Evolutionary conservation across 495 filamentous ascomycete genomes (phyloP), one percentile per base, ranked within the genome.

Genomic region (Extremus antarcticus): DNA sequence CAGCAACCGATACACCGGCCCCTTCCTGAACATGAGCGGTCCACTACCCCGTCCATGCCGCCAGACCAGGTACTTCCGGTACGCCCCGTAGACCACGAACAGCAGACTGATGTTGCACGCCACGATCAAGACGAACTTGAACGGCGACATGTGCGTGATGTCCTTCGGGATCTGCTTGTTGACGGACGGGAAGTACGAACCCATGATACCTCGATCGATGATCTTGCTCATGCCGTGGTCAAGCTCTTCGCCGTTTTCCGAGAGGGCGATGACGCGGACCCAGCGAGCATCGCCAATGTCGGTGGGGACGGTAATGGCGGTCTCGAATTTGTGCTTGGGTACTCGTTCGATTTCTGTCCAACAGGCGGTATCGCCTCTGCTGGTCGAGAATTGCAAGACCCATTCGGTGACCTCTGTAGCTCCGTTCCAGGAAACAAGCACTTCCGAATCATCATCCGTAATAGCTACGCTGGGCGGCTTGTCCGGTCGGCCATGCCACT

Each of bases 341-440:
- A 63, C 47, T 15, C 47, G 22, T 8, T 52, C 40, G 15, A 62
- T 35, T 15, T 62, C 55, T 4, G 10, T 43, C 59, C 59, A 62
- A 1, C 32, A 46, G 46, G 54, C 59, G 45, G 48, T 29, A 4
- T 54, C 55, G 45, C 40, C 50, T 0, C 45, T 48, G 3, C 19
- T 32, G 10, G 46, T n/a, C 4, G 59, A 55, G 52, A 43, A 46
- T 46, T 62, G 59, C 21, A 62, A 47, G 1, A 62, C 19, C 63
- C 63, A 65, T 8, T 51, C 50, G 22, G 49, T 22, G 39, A 63
- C 43, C 8, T 60, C 60, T 3, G 60, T 65, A 3, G 63, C 63
- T 39, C 63, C 63, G 43, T 63, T 63, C 63, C 63, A 65, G 38
- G 55, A 59, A 19, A 58, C 54, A 40, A 63, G 56, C 22, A 63